Percentiles rank a stretch among this genome's conserved stretches.
phyloP scores from a whole-genome alignment of 2,329 filamentous ascomycete species.

The Mollisiaceae sp. region DNA sequence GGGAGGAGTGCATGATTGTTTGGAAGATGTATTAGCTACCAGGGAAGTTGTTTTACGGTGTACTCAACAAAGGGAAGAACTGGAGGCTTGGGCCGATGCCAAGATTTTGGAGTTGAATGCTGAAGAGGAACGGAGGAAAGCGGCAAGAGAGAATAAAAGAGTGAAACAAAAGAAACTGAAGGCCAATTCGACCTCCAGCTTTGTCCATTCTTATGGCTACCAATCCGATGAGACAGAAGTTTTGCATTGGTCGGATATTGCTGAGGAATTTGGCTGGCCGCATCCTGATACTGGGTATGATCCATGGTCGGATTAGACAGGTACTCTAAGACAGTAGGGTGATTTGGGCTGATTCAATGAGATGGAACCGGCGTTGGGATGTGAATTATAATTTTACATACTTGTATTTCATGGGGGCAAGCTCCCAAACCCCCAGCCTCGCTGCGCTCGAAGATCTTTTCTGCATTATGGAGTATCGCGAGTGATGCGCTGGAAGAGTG shows the following conservation, averaged over 20 bases:
- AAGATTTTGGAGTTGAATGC: constrained; percentile 29
- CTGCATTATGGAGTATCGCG: no score
- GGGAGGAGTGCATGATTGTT: constrained; percentile 49
- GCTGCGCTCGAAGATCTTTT: no score
- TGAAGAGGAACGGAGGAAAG: constrained; percentile 17
- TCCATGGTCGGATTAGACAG: constrained; percentile 32
- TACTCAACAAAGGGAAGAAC: constrained; percentile 45
- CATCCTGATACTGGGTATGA: constrained; percentile 33
- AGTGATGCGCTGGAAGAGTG: no score
- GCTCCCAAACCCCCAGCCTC: no score
- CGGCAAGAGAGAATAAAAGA: constrained; percentile 24
- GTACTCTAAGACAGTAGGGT: no score
- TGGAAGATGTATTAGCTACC: constrained; percentile 56
- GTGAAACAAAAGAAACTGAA: background rate
- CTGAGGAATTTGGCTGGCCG: constrained; percentile 32
- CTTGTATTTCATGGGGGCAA: no score
- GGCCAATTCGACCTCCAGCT: background rate
- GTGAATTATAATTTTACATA: no score
- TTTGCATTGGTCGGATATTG: constrained; percentile 31
- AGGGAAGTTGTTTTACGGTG: constrained; percentile 55
- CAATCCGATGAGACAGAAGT: constrained; percentile 17
- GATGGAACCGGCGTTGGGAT: no score
- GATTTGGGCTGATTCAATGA: no score
- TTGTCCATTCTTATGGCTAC: background rate
- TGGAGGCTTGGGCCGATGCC: constrained; percentile 45